phyloP scores from a whole-genome alignment of 441 rosid species.

The Erodium trifolium region DNA sequence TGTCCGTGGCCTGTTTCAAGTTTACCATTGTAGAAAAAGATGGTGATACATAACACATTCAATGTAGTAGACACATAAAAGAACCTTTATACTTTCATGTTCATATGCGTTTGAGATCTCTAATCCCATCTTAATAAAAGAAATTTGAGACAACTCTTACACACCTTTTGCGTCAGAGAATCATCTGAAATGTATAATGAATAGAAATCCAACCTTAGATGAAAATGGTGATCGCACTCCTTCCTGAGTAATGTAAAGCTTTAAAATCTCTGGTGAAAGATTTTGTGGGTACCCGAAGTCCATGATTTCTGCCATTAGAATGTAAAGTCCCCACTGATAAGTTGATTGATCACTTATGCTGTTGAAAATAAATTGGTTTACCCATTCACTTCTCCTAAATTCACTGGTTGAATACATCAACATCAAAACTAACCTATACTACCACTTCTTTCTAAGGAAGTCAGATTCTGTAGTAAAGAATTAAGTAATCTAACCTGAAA shows the following conservation, averaged over 20 bases:
- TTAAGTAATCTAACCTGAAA: neutral
- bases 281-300: conserved; percentile 98
- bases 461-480: neutral
- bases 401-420: neutral
- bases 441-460: neutral
- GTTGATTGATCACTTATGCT: neutral
- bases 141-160: neutral
- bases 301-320: conserved; percentile 73
- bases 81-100: conserved; percentile 4
- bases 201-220: conserved; percentile 51
- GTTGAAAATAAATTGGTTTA: neutral
- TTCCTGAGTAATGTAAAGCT: conserved; percentile 95
- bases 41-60: neutral
- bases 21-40: conserved; percentile 13
- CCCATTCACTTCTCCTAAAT: neutral
- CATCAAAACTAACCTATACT: neutral
- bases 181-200: neutral
- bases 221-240: conserved; percentile 98
- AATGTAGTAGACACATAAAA: conserved; percentile 9
- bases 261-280: conserved; percentile 93
- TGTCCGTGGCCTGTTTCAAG: conserved; percentile 59
- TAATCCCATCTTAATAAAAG: neutral
- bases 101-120: neutral
- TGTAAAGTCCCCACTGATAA: neutral
- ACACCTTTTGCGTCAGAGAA: neutral